These are phyloP conservation scores for Paspalum notatum DNA, from an alignment of 176 grass and related monocot species.

Conservation along the genomic window DNA sequence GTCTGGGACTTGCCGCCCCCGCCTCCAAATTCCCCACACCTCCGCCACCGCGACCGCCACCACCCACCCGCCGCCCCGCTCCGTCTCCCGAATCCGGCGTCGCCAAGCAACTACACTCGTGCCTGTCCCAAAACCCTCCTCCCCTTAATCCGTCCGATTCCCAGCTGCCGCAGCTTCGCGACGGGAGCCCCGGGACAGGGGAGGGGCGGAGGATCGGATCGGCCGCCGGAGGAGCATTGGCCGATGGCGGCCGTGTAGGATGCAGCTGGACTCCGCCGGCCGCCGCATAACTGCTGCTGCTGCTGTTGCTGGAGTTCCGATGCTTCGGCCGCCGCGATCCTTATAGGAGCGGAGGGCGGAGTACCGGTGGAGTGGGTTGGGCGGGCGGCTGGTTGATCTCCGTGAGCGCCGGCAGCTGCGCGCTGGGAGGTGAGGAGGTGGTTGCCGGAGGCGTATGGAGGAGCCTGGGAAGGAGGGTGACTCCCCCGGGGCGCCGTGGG, in stretches of 20 bases:
- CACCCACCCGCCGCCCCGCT: slow-evolving; percentile 5
- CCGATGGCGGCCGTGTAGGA: slow-evolving; percentile 50
- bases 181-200: not conserved
- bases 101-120: not conserved
- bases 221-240: slow-evolving; percentile 48
- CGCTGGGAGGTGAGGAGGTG: slow-evolving; percentile 17
- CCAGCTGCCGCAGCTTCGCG: slow-evolving; percentile 31
- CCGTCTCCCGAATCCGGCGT: slow-evolving; percentile 14
- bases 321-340: slow-evolving; percentile 44
- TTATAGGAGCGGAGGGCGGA: slow-evolving; percentile 30
- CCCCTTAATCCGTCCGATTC: slow-evolving; percentile 35
- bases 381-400: slow-evolving; percentile 37
- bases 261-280: slow-evolving; percentile 60
- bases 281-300: slow-evolving; percentile 47
- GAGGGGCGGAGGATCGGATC: slow-evolving; percentile 44
- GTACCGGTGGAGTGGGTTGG: slow-evolving; percentile 3
- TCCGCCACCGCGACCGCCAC: slow-evolving; percentile 13
- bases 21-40: slow-evolving; percentile 49
- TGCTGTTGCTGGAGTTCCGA: slow-evolving; percentile 3
- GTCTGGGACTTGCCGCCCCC: slow-evolving; percentile 53
- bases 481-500: slow-evolving; percentile 42
- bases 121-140: slow-evolving; percentile 21
- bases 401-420: not conserved
- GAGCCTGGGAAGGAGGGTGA: slow-evolving; percentile 29
- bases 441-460: slow-evolving; percentile 45